These are phyloP conservation scores for Kwoniella botswanensis DNA, from an alignment of 768 basidiomycete species.

Conservation along the genomic window DNA sequence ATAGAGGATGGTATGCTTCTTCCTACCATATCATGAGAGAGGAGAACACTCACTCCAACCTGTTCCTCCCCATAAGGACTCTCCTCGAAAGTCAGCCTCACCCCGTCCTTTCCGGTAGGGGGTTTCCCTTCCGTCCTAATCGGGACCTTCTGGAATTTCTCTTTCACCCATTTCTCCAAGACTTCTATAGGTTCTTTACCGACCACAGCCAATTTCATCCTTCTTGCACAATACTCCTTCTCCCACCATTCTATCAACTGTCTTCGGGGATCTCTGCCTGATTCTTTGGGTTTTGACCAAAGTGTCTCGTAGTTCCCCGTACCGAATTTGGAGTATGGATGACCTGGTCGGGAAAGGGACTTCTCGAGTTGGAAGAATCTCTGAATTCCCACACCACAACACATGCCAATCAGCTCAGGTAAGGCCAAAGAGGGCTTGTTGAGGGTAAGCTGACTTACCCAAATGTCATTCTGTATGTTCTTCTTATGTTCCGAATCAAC, in stretches of 20 bases:
- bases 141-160: conserved; percentile 52
- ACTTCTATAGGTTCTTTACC: conserved; percentile 57
- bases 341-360: conserved; percentile 74
- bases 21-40: too few species aligned
- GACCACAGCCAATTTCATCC: conserved; percentile 67
- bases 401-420: not conserved
- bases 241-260: conserved; percentile 61
- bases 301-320: conserved; percentile 69
- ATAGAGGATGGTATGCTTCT: too few species aligned
- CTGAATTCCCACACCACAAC: conserved; percentile 25
- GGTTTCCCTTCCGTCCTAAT: conserved; percentile 43
- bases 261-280: conserved; percentile 58
- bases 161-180: conserved; percentile 54
- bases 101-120: conserved; percentile 42
- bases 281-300: conserved; percentile 57
- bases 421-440: conserved; percentile 27
- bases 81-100: conserved; percentile 47
- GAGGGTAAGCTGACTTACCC: conserved; percentile 65
- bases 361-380: conserved; percentile 95
- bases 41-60: conserved; percentile 44
- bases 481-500: conserved; percentile 88
- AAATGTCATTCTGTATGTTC: conserved; percentile 73
- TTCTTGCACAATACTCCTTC: conserved; percentile 59
- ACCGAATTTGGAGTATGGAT: conserved; percentile 90
- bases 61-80: conserved; percentile 47